A percentile compares a stretch with the other conserved stretches of the same genome.
Conservation (phyloP, 495 filamentous ascomycete genomes). For the Penicillium mononematosum region DNA sequence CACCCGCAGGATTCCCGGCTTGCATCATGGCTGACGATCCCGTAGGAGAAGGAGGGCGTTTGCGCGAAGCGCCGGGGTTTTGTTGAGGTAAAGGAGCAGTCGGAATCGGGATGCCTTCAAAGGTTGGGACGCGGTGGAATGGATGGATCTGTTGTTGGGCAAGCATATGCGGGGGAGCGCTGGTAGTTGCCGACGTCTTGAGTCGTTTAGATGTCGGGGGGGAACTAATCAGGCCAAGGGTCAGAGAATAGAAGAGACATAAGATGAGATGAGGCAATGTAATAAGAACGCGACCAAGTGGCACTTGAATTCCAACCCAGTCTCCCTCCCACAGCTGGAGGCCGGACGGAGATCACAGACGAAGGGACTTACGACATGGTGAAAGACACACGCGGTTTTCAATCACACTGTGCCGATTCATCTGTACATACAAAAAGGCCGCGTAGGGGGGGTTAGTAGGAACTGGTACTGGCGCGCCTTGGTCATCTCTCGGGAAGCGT, state of each 20-base stretch:
- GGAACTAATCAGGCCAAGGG: slow-evolving; percentile 26
- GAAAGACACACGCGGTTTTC: slow-evolving; percentile 38
- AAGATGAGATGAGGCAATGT: slow-evolving; percentile 3
- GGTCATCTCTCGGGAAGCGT: slow-evolving; percentile 41
- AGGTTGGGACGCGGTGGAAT: slow-evolving; percentile 39
- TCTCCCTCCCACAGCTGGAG: slow-evolving; percentile 27
- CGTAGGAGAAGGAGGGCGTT: slow-evolving; percentile 46
- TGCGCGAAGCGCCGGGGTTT: slow-evolving; percentile 35
- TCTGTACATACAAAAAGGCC: slow-evolving; percentile 44
- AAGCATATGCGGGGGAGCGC: slow-evolving; percentile 41
- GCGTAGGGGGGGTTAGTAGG: slow-evolving; percentile 41
- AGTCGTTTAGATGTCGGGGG: slow-evolving; percentile 46
- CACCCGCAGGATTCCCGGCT: slow-evolving; percentile 27
- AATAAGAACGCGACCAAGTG: slow-evolving; percentile 16
- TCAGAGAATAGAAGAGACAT: slow-evolving; percentile 10
- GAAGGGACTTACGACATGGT: slow-evolving; percentile 54
- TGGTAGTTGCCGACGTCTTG: slow-evolving; percentile 42
- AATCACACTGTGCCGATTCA: slow-evolving; percentile 44
- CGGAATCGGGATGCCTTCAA: slow-evolving; percentile 45
- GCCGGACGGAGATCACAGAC: slow-evolving; percentile 35
- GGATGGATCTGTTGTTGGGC: slow-evolving; percentile 47
- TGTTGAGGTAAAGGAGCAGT: slow-evolving; percentile 37
- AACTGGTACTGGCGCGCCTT: slow-evolving; percentile 40
- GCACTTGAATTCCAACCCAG: slow-evolving; percentile 17
- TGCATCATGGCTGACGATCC: slow-evolving; percentile 39